Percentiles rank a stretch among this genome's conserved stretches.
phyloP scores from a whole-genome alignment of 2,329 filamentous ascomycete genomes.

The Aureobasidium mangrovei region DNA sequence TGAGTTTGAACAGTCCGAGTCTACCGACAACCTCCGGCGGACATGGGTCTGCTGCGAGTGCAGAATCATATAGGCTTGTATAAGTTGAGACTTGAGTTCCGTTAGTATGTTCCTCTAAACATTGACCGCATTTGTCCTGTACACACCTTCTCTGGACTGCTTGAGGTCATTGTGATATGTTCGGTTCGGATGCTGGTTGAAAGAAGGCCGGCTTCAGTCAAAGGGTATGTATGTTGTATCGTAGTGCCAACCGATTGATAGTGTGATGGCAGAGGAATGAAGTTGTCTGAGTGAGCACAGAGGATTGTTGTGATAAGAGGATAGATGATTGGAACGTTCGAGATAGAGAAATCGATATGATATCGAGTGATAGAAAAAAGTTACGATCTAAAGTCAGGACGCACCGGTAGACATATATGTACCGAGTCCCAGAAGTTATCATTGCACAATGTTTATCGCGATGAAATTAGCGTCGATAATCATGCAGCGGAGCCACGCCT shows the following conservation, averaged over 20 bases:
- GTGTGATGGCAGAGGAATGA: not conserved
- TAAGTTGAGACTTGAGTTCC: conserved; percentile 14
- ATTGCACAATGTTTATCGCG: conserved; percentile 6
- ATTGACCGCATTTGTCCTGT: not conserved
- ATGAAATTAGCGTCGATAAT: conserved; percentile 6
- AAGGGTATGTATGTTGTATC: not conserved
- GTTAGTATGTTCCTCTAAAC: not conserved
- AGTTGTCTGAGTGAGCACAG: not conserved
- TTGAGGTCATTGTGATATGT: not conserved
- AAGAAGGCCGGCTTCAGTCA: conserved; percentile 12
- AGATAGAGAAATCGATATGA: not conserved
- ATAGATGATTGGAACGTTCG: not conserved
- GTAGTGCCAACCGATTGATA: not conserved
- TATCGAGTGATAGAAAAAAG: not conserved
- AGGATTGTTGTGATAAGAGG: not conserved
- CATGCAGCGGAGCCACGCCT: conserved; percentile 5
- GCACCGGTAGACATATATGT: conserved; percentile 4
- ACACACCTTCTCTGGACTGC: conserved; percentile 4
- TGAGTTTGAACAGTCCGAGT: conserved; percentile 19
- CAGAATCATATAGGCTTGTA: conserved; percentile 34
- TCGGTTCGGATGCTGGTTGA: not conserved
- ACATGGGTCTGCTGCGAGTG: conserved; percentile 33
- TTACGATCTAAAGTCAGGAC: not conserved
- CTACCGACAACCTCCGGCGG: conserved; percentile 31
- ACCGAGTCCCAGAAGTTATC: not conserved